A percentile compares a stretch with the other conserved stretches of the same genome.
Conservation (phyloP, 2,329 filamentous ascomycete genomes). For the Fusarium buxicola region DNA sequence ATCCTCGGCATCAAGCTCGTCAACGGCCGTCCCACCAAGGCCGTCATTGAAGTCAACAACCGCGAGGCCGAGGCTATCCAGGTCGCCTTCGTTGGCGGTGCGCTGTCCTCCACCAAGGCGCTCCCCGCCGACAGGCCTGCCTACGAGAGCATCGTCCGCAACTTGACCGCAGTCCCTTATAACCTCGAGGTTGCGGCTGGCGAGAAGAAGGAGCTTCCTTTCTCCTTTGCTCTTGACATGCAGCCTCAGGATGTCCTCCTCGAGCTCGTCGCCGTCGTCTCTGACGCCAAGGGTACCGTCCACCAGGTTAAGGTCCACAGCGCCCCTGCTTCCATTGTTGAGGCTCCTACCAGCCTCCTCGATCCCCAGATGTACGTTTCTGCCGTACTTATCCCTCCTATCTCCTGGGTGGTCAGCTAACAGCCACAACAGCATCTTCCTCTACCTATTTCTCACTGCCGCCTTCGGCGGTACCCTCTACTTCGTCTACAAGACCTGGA, state of each 20-base stretch:
- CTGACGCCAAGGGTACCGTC: slow-evolving; percentile 72
- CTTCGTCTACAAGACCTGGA: slow-evolving; percentile 99
- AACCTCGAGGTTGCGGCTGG: slow-evolving; percentile 79
- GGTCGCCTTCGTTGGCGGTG: slow-evolving; percentile 81
- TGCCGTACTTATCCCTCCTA: background rate
- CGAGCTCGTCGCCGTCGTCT: slow-evolving; percentile 80
- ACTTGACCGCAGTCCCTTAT: slow-evolving; percentile 84
- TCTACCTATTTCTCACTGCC: slow-evolving; percentile 89
- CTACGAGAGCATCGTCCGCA: slow-evolving; percentile 75
- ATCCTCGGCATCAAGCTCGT: slow-evolving; percentile 96
- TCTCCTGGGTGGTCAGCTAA: slow-evolving; percentile 5
- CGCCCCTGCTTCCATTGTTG: slow-evolving; percentile 85
- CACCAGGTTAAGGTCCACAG: slow-evolving; percentile 86
- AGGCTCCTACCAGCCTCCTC: slow-evolving; percentile 89
- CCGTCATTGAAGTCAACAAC: slow-evolving; percentile 86
- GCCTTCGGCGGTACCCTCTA: slow-evolving; percentile 85
- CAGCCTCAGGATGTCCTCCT: slow-evolving; percentile 89
- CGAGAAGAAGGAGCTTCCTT: slow-evolving; percentile 80
- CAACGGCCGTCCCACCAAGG: slow-evolving; percentile 88
- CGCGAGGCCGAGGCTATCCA: slow-evolving; percentile 80
- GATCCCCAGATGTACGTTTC: slow-evolving; percentile 92
- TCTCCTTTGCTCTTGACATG: slow-evolving; percentile 89
- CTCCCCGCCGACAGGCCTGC: slow-evolving; percentile 59
- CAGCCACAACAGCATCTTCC: slow-evolving; percentile 80
- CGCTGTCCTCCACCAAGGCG: slow-evolving; percentile 69